phyloP scores from a whole-genome alignment of 129 eudicot genomes.

The Cynara cardunculus region DNA sequence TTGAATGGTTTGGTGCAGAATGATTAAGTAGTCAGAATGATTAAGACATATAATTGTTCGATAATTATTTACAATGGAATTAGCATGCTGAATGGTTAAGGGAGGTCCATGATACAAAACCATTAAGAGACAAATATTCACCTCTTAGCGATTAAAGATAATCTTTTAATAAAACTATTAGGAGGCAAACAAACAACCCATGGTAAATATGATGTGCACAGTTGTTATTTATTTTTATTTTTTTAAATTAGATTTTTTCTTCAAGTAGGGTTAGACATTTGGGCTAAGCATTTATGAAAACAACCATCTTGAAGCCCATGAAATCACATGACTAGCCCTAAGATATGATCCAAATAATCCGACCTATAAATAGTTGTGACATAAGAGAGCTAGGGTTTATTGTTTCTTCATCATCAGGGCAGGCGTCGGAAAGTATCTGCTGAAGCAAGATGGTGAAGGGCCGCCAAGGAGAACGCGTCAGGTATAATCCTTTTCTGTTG shows the following conservation, averaged over 20 bases:
- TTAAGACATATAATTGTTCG: too few species aligned
- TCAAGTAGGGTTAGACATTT: background rate
- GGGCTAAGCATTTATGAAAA: background rate
- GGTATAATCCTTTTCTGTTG: slow-evolving; percentile 25
- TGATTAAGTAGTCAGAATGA: too few species aligned
- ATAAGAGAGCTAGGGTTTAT: slow-evolving; percentile 43
- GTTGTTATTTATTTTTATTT: too few species aligned
- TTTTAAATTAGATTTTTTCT: background rate
- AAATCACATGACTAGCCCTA: background rate
- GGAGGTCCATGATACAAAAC: too few species aligned
- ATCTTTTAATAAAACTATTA: too few species aligned
- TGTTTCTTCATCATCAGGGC: slow-evolving; percentile 17
- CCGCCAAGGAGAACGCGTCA: slow-evolving; percentile 92
- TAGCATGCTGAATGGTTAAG: too few species aligned
- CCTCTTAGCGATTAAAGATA: too few species aligned
- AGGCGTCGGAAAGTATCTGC: slow-evolving; percentile 19
- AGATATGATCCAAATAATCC: background rate
- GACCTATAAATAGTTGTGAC: background rate
- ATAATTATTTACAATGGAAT: too few species aligned
- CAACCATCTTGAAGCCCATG: slow-evolving; percentile 24
- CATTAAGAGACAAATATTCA: too few species aligned
- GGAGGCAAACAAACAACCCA: too few species aligned
- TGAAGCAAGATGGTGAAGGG: slow-evolving; percentile 77
- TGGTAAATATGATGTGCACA: too few species aligned
- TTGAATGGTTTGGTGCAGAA: too few species aligned